Evolutionary conservation across 1,284 basidiomycete genomes (phyloP).

Genomic region (Melampsora abietis-canadensis): DNA sequence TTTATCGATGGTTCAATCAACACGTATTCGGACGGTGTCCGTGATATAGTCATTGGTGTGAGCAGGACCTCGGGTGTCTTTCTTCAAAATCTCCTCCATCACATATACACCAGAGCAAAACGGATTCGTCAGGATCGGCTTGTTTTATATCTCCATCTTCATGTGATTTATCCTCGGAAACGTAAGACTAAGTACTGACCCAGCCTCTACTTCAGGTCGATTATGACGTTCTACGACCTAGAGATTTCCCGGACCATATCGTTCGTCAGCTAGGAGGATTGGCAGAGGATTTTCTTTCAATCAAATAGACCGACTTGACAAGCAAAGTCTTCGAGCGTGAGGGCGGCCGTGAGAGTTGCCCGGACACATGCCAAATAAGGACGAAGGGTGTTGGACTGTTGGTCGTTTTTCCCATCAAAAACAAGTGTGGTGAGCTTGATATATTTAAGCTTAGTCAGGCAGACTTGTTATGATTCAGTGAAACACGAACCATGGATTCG

Average conservation of each 20-base stretch:
- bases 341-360: constrained; percentile 90
- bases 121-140: constrained; percentile 9
- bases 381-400: constrained; percentile 67
- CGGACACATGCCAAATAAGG: constrained; percentile 95
- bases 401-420: constrained; percentile 18
- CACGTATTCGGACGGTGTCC: constrained; percentile 94
- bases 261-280: too few species aligned
- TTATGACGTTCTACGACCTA: constrained; percentile 94
- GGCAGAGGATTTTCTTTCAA: not conserved
- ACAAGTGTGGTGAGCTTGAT: not conserved
- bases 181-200: constrained; percentile 58
- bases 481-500: too few species aligned
- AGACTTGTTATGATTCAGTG: too few species aligned
- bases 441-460: too few species aligned
- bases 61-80: constrained; percentile 89
- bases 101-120: not conserved
- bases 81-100: constrained; percentile 55
- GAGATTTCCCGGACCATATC: not conserved
- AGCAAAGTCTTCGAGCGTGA: constrained; percentile 94
- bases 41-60: constrained; percentile 84
- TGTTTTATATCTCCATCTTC: not conserved
- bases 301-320: constrained; percentile 67
- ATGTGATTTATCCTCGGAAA: not conserved
- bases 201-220: constrained; percentile 85
- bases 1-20: constrained; percentile 96